These are phyloP conservation scores for Naganishia randhawae DNA, from an alignment of 768 basidiomycete genomes.

Conservation along the genomic window DNA sequence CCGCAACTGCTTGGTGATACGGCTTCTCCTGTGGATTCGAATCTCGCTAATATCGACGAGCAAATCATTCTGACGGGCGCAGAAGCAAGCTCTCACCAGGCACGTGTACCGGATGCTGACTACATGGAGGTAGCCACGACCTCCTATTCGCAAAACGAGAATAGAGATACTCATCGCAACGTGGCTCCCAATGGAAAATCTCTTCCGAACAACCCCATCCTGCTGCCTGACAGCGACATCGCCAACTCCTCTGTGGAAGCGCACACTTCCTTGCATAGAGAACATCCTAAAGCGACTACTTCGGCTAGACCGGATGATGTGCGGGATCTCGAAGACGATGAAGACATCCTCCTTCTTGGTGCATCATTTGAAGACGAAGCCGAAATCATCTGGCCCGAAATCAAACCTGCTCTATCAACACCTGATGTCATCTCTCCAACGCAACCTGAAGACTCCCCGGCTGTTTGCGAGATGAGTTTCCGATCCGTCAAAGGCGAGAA, in stretches of 20 bases:
- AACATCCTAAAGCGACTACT: background rate
- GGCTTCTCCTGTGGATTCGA: background rate
- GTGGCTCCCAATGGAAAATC: too few relatives aligned
- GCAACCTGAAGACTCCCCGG: background rate
- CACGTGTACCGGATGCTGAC: background rate
- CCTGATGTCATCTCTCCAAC: background rate
- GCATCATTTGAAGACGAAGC: slow-evolving; percentile 2
- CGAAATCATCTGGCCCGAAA: slow-evolving; percentile 15
- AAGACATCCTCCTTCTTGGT: slow-evolving; percentile 14
- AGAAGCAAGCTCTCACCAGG: background rate
- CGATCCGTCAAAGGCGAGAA: slow-evolving; percentile 15
- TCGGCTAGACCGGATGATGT: background rate
- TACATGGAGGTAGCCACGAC: background rate
- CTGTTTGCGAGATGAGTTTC: slow-evolving; percentile 7
- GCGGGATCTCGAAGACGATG: background rate
- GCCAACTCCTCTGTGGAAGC: too few relatives aligned
- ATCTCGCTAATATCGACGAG: background rate
- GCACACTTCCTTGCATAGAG: background rate
- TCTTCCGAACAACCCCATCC: too few relatives aligned
- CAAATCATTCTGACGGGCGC: background rate
- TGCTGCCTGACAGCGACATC: too few relatives aligned
- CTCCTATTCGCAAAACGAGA: background rate
- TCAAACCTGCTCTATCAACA: background rate
- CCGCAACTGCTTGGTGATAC: background rate
- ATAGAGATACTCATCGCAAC: background rate